These are phyloP conservation scores for Puccinia polysora DNA, from an alignment of 1,284 basidiomycete genomes.

Conservation along the genomic window DNA sequence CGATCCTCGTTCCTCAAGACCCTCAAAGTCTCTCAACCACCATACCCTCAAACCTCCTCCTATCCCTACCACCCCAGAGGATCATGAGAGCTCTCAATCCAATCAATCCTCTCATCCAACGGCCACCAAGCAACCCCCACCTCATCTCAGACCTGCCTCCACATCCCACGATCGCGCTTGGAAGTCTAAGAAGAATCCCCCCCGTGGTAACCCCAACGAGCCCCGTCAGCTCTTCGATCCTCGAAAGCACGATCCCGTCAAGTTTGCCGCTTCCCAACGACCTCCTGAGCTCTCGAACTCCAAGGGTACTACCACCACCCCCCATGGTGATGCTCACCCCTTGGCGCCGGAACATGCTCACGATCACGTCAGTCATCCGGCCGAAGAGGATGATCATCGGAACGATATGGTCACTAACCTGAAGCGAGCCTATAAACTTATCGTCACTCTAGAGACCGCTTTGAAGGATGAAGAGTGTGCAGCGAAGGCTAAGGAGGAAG, in stretches of 20 bases:
- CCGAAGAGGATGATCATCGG: conserved; percentile 56
- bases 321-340: conserved; percentile 51
- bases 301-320: conserved; percentile 60
- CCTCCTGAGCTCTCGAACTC: conserved; percentile 53
- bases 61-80: neutral
- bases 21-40: neutral
- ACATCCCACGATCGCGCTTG: conserved; percentile 24
- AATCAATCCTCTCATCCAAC: conserved; percentile 16
- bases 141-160: neutral
- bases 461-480: conserved; percentile 56
- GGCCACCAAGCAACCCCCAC: neutral
- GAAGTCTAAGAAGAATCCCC: conserved; percentile 23
- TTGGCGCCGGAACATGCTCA: conserved; percentile 55
- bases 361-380: neutral
- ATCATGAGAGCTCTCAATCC: conserved; percentile 10
- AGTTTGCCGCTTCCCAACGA: conserved; percentile 56
- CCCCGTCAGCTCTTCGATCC: conserved; percentile 67
- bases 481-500: conserved; percentile 36
- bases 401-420: conserved; percentile 70
- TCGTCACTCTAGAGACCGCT: conserved; percentile 67
- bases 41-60: conserved; percentile 5
- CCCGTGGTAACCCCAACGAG: conserved; percentile 5
- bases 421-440: conserved; percentile 72
- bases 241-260: conserved; percentile 74
- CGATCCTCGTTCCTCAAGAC: neutral